Evolutionary conservation across 1,284 basidiomycete species (phyloP).

Genomic region (Ustilago esculenta): DNA sequence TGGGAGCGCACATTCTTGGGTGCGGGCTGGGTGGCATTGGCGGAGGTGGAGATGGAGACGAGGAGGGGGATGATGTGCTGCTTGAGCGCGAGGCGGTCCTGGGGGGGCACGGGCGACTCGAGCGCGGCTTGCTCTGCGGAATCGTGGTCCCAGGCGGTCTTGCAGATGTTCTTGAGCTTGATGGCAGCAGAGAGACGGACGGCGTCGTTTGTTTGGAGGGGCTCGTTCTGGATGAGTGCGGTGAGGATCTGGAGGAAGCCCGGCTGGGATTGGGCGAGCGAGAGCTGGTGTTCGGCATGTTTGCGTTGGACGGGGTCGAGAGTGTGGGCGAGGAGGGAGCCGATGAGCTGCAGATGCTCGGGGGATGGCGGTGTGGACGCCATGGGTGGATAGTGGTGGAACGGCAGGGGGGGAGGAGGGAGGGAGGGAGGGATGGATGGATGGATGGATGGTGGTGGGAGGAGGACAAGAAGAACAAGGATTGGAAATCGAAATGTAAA

Average conservation of each 20-base stretch:
- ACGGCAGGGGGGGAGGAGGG: neutral
- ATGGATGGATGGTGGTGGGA: too few relatives aligned
- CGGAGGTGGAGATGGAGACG: constrained; percentile 72
- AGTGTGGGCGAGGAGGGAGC: constrained; percentile 57
- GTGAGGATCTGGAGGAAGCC: constrained; percentile 61
- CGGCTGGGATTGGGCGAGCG: constrained; percentile 51
- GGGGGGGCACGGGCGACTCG: constrained; percentile 5
- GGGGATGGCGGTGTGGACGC: constrained; percentile 17
- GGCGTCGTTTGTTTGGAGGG: constrained; percentile 35
- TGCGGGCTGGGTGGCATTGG: constrained; percentile 38
- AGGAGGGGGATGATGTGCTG: constrained; percentile 81
- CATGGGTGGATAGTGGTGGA: too few relatives aligned
- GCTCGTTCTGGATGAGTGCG: constrained; percentile 51
- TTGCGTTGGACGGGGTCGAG: constrained; percentile 56
- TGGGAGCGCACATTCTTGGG: constrained; percentile 57
- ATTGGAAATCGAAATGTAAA: too few relatives aligned
- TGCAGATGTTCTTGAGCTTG: constrained; percentile 66
- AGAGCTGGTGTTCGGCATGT: constrained; percentile 57
- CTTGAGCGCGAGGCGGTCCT: constrained; percentile 77
- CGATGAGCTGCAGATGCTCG: constrained; percentile 56
- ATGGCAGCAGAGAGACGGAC: constrained; percentile 64
- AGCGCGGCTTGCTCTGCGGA: constrained; percentile 39
- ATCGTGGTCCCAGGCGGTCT: constrained; percentile 60
- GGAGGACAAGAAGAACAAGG: too few relatives aligned
- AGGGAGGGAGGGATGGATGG: too few relatives aligned